Base-by-base conservation (phyloP, 768 basidiomycete genomes). In the Obba rivulosa region DNA sequence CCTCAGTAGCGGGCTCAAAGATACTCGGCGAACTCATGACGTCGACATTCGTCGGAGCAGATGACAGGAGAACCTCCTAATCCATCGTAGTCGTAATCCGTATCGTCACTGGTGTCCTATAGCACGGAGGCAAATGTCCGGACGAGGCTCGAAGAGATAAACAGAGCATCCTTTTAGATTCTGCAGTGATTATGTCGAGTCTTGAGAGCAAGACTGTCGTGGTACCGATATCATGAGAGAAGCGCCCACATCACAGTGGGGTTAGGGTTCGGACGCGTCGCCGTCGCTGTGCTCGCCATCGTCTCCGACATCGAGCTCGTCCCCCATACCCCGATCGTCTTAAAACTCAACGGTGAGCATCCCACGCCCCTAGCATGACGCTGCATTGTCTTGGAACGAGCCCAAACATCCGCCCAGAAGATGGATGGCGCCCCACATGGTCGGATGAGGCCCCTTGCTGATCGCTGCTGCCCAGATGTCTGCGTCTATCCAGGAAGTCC, bases 401-500 rank as follows among this genome's bases (percentile, higher is more conserved):
- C 2, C 10, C 8, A 17, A 28, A n/a, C 34, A 31, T 45, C 28
- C 25, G 14, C 5, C 28, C 17, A 31, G 4, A 45, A 4, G 46
- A 48, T 48, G 46, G 46, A 48, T 48, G 23, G 18, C 24, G 24
- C n/a, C 5, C 16, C 10, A 20, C 11, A 16, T 7, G 3, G 8
- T 7, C 18, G 39, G 46, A 48, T 48, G 46, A 14, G 20, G 28
- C 14, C 31, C 20, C 7, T n/a, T n/a, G 37, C 14, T 38, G 43
- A 25, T 41, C 37, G 8, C 18, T 9, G 22, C 8, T 22, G 16
- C 22, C 38, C 41, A 76, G 83, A 88, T 88, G 87, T 83, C 83
- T 52, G 83, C 86, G 45, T 81, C 83, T 61, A 88, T 90, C 60
- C 90, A 92, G 70, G 90, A 92, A 75, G 70, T 91, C 56, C 63